Conservation (phyloP, 495 filamentous ascomycete species). For the Podospora didyma region DNA sequence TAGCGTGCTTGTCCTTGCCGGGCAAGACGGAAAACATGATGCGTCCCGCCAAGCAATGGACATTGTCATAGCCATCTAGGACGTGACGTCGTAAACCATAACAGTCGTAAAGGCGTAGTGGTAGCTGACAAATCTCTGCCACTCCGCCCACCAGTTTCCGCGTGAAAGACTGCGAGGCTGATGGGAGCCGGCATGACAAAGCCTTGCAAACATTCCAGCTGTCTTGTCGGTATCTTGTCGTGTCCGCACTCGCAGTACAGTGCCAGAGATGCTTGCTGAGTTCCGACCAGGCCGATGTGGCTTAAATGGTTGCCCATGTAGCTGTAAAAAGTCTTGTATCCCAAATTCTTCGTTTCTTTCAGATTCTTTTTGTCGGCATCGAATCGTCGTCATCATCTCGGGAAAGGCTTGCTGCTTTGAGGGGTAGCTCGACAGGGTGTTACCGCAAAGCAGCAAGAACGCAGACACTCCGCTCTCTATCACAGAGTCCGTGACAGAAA, state of each 20-base stretch:
- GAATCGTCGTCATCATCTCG: slow-evolving; percentile 25
- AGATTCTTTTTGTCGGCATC: slow-evolving; percentile 19
- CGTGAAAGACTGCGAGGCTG: not conserved
- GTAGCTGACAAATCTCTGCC: slow-evolving; percentile 1
- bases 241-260: not conserved
- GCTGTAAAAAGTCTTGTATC: slow-evolving; percentile 29
- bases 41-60: slow-evolving; percentile 16
- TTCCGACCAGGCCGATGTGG: slow-evolving; percentile 17
- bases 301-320: slow-evolving; percentile 34
- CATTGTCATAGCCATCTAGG: slow-evolving; percentile 33
- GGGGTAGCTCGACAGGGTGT: not conserved
- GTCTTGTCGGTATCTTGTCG: not conserved
- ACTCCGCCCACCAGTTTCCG: not conserved
- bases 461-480: not conserved
- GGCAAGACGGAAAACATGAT: slow-evolving; percentile 5
- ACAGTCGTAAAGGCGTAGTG: slow-evolving; percentile 29
- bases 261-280: slow-evolving; percentile 6
- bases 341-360: slow-evolving; percentile 27
- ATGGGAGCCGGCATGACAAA: not conserved
- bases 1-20: slow-evolving; percentile 15
- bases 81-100: slow-evolving; percentile 39
- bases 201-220: not conserved
- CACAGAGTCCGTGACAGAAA: not conserved
- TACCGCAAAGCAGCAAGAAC: not conserved
- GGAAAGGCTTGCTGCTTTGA: slow-evolving; percentile 7